Evolutionary conservation across 163 green algal genomes (phyloP), one percentile per base, ranked within the genome.

Genomic region (Scenedesmus sp.): DNA sequence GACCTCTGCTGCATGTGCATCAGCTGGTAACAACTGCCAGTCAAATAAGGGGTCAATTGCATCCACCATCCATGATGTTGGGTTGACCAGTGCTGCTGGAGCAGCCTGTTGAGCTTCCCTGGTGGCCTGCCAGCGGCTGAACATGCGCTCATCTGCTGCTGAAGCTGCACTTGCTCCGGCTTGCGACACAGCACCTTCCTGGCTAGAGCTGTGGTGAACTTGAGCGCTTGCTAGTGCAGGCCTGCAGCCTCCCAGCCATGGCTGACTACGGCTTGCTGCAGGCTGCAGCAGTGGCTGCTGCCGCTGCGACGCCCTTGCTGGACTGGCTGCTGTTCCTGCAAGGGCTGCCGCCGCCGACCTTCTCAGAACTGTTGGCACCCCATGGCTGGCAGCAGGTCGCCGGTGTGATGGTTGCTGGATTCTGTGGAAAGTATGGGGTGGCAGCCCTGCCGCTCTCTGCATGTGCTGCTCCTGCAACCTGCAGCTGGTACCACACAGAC

Each of bases 51-150:
- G 0, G 3, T 85, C 79, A 42, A 18, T 20, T 18, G 9, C 24
- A 3, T 33, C 59, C 24, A 33, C 30, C 65, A 37, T 40, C 65
- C 65, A 76, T 76, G 65, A 76, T 76, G 30, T 2, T 30, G 37
- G 30, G 9, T 4, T 7, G 30, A 40, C 30, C 40, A 18, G 5
- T 76, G 30, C 16, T 76, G 65, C 65, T 76, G 65, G 30, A 20
- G 30, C 65, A 76, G 30, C 65, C 30, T 76, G 65, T 30, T 76
- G 30, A 76, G 65, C 65, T 76, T 37, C 30, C 30, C 65, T 76
- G 65, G 18, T 76, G 65, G 65, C 65, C 30, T 76, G 65, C 65
- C 46, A 59, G 79, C 79, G 44, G 24, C 79, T 84, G 79, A 33
- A 42, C 44, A 59, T 84, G 43, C 42, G n/a, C 10, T 40, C 37